phyloP scores from a whole-genome alignment of 306 rosid species.

The Cicer yamashitae region DNA sequence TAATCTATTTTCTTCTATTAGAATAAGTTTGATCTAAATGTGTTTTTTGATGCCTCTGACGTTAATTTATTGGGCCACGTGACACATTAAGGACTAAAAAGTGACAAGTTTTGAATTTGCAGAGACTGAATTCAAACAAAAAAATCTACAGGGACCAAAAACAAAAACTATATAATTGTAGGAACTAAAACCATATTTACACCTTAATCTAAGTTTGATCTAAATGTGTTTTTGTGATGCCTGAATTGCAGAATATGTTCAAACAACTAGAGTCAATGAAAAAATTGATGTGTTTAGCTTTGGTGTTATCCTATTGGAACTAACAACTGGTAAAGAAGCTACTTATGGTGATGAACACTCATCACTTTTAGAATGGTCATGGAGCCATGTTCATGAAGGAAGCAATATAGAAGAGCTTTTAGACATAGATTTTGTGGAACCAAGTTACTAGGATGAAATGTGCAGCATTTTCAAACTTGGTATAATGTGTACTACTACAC shows the following conservation, averaged over 20 bases:
- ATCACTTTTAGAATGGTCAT: slow-evolving; percentile 71
- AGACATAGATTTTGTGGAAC: slow-evolving; percentile 63
- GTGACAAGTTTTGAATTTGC: too few species aligned
- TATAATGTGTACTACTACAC: slow-evolving; percentile 55
- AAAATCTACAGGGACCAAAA: too few species aligned
- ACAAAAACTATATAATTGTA: too few species aligned
- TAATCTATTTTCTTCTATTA: too few species aligned
- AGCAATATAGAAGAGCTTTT: slow-evolving; percentile 51
- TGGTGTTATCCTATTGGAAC: slow-evolving; percentile 77
- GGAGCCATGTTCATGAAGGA: slow-evolving; percentile 51
- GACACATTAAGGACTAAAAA: too few species aligned
- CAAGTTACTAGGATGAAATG: slow-evolving; percentile 57
- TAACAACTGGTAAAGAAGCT: slow-evolving; percentile 70
- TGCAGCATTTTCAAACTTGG: slow-evolving; percentile 69
- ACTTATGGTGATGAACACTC: slow-evolving; percentile 62
- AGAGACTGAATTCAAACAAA: too few species aligned
- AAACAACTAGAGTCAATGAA: slow-evolving; percentile 63
- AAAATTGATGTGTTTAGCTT: slow-evolving; percentile 80
- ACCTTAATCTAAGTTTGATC: neutral
- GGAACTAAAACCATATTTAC: too few species aligned
- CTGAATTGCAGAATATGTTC: slow-evolving; percentile 64
- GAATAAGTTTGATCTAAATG: neutral
- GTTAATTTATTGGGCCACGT: too few species aligned
- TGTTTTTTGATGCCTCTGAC: neutral
- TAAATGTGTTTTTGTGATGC: neutral